Conservation (phyloP, 2,329 filamentous ascomycete species). For the Cordyceps farinosa region DNA sequence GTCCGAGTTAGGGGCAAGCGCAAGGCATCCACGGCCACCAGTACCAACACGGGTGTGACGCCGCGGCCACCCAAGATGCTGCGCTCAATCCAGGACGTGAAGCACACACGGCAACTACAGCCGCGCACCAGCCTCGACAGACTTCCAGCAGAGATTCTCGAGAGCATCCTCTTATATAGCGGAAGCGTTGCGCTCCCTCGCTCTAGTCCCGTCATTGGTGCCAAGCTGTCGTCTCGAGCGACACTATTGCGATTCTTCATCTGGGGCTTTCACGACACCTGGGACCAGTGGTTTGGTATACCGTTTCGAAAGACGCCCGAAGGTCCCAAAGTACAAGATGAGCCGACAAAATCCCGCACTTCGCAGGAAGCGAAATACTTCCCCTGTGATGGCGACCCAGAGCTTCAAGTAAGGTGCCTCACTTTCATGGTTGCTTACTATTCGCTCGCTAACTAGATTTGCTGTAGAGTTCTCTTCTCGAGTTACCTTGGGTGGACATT, state of each 20-base stretch:
- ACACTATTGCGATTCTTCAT: conserved; percentile 38
- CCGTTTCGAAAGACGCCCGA: conserved; percentile 10
- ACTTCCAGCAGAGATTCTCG: conserved; percentile 52
- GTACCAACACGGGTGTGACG: background rate
- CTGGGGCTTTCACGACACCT: conserved; percentile 35
- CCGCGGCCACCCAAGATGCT: conserved; percentile 7
- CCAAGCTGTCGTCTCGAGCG: conserved; percentile 41
- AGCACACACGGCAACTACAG: conserved; percentile 27
- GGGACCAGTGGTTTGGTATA: conserved; percentile 36
- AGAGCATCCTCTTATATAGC: conserved; percentile 50
- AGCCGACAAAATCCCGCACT: background rate
- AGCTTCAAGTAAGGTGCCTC: conserved; percentile 39
- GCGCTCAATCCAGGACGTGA: conserved; percentile 26
- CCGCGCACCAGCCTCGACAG: conserved; percentile 29
- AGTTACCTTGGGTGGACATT: conserved; percentile 43
- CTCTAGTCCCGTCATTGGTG: conserved; percentile 42
- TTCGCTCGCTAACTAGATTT: conserved; percentile 14
- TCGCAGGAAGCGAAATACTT: conserved; percentile 6
- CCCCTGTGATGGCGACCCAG: conserved; percentile 34
- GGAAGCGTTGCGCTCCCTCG: conserved; percentile 46
- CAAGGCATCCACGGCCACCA: conserved; percentile 21
- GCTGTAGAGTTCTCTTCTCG: conserved; percentile 41
- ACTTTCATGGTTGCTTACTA: background rate
- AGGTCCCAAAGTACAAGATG: background rate
- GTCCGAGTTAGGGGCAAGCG: conserved; percentile 48